Evolutionary conservation across 257 asterid genomes (phyloP), one percentile per base, ranked within the genome.

Genomic region (Pogostemon cablin): DNA sequence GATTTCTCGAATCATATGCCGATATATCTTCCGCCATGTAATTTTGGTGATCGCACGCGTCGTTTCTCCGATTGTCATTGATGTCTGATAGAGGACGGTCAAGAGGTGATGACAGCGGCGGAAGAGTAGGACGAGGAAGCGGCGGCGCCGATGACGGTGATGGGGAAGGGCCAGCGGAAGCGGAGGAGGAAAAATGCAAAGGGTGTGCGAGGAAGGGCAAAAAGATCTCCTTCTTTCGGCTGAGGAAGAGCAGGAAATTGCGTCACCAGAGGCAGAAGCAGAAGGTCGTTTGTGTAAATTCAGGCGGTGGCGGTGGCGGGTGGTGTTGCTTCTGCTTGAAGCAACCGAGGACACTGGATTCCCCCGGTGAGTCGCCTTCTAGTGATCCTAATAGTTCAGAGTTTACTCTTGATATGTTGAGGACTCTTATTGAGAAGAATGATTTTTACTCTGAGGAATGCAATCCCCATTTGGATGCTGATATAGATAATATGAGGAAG

Each of bases 331-430:
- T 72, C 70, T 84, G 92, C 69, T 39, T 78, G 62, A 84, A 77
- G 79, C 76, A 72, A 62, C 93, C 87, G 39, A 71, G 43, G 85
- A 78, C 87, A 5, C 67, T 79, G 66, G 96, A 80, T 78, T 84
- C 91, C 9, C 75, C 95, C 3, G 86, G 82, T 81, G 92, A 86
- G 84, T 86, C 96, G 35, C 93, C 95, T 41, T 48, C 87, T 4
- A 89, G 97, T 77, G 97, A 93, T 67, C 97, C 99, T 74, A 89
- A 93, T 68, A 89, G 95, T 75, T 47, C 85, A 2, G 88, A 74
- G 67, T 93, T 91, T 81, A 79, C 77, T 11, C 81, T 74, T 74
- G 88, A 79, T 61, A 82, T 79, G 95, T 61, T 93, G 83, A 84
- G 87, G 72, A 74, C 74, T 75, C 81, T 93, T 48, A 85, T 93